Base-by-base conservation (phyloP, 352 stramenopile genomes). In the Elongisporangium anandrum region DNA sequence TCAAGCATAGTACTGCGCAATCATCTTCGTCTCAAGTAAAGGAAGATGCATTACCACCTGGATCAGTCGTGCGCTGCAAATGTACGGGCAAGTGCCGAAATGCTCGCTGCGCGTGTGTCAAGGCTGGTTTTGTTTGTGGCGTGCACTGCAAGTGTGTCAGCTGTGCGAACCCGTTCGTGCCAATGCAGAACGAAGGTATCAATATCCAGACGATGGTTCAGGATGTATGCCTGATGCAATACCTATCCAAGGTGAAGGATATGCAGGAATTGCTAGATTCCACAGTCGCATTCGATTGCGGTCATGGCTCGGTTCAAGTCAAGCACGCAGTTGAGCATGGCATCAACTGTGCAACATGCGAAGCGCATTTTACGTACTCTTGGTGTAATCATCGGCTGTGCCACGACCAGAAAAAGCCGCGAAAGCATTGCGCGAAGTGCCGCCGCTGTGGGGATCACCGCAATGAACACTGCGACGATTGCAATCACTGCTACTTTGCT, bases 31-130 rank as follows among this genome's bases (percentile, higher is more conserved):
- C 58, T 23, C 41, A 50, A 54, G 50, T 49, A 12, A 54, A 21
- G 21, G 47, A 58, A 39, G 61, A 51, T 22, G 24, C 19, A 39
- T 19, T 47, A 22, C 50, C 57, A 29, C 50, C 56, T 20, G 41
- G 49, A 59, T 38, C 53, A 38, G 29, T 48, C 29, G 57, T 70
- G 24, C 81, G 84, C 16, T 94, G 84, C 64, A 90, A 90, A 67
- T 94, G 84, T 59, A 94, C 81, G 4, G 84, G 84, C 45, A 94
- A 90, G 67, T 94, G 84, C 53, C 79, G 84, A 19, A 94, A 94
- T 63, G 81, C 84, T 38, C 81, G 84, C 6, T 94, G 84, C 41
- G 81, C 81, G 13, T 94, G 84, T 54, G 84, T 94, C 34, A 94
- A 94, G 52, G 79, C 78, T 15, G 84, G 84, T 3, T 68, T 86